phyloP scores from a whole-genome alignment of 345 rosid species.

The Salix suchowensis region DNA sequence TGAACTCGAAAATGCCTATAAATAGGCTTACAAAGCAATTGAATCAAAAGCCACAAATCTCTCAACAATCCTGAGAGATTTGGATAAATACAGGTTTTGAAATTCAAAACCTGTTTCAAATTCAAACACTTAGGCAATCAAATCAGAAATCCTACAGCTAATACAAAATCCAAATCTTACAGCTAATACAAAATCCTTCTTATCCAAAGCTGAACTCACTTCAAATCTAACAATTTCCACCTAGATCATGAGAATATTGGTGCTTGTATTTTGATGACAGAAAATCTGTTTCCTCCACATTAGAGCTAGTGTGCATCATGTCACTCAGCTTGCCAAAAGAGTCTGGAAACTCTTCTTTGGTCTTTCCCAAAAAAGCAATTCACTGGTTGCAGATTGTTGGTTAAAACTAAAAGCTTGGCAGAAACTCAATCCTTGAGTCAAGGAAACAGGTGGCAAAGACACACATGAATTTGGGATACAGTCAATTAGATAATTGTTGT shows the following conservation, averaged over 20 bases:
- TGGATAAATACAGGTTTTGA: no score
- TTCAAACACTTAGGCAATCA: no score
- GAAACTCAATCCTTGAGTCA: constrained; percentile 7
- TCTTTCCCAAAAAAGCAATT: constrained; percentile 14
- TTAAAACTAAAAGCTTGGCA: not conserved
- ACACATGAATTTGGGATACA: constrained; percentile 17
- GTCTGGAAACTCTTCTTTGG: constrained; percentile 27
- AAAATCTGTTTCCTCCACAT: not conserved
- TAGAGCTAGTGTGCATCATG: not conserved
- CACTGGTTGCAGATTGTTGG: constrained; percentile 16
- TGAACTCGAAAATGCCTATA: no score
- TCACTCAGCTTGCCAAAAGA: constrained; percentile 24
- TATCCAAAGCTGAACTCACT: no score
- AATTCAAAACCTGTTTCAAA: no score
- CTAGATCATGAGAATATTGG: not conserved
- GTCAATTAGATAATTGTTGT: not conserved
- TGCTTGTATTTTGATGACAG: constrained; percentile 1
- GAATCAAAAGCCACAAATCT: no score
- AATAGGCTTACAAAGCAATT: no score
- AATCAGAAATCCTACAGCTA: no score
- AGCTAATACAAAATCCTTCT: no score
- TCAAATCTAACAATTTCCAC: not conserved
- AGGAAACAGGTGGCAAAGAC: constrained; percentile 8
- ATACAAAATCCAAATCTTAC: no score
- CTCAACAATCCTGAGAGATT: no score